phyloP scores from a whole-genome alignment of 768 basidiomycete genomes.

The Terana coerulea region DNA sequence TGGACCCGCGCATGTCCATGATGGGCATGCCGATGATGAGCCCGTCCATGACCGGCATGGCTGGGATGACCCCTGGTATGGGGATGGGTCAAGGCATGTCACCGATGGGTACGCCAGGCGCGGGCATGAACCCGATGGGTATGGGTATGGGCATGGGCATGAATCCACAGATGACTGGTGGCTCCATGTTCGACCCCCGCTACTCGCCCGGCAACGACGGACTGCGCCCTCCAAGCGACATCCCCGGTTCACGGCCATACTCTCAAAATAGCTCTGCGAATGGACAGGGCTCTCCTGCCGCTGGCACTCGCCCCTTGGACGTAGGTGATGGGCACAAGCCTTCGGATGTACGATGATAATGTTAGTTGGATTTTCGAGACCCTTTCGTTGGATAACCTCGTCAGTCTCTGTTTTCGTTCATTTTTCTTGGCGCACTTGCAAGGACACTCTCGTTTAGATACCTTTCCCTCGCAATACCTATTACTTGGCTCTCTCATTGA shows the following conservation, averaged over 20 bases:
- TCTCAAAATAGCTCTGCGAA: conserved; percentile 21
- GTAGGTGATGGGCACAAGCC: not conserved
- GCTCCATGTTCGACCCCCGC: conserved; percentile 9
- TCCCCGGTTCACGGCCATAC: conserved; percentile 5
- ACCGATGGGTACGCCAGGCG: not conserved
- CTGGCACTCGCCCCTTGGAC: not conserved
- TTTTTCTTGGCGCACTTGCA: conserved; percentile 4
- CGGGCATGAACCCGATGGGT: conserved; percentile 36
- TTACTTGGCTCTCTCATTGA: not conserved
- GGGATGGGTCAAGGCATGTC: conserved; percentile 30
- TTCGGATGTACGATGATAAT: not conserved
- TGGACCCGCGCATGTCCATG: conserved; percentile 82
- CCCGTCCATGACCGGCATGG: conserved; percentile 40
- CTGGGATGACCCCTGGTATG: conserved; percentile 21
- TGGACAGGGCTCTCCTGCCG: conserved; percentile 18
- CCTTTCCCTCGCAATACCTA: not conserved
- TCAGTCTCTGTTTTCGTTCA: conserved; percentile 1
- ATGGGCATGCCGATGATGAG: conserved; percentile 74
- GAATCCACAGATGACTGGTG: conserved; percentile 16
- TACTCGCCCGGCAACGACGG: conserved; percentile 11
- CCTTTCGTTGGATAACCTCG: not conserved
- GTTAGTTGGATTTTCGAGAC: not conserved
- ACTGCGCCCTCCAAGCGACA: conserved; percentile 1
- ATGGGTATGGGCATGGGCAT: conserved; percentile 16
- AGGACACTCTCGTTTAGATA: conserved; percentile 6